Percentiles rank a stretch among this genome's conserved stretches.
Evolutionary conservation across 306 rosid genomes (phyloP).

Genomic region (Astragalus membranaceus): DNA sequence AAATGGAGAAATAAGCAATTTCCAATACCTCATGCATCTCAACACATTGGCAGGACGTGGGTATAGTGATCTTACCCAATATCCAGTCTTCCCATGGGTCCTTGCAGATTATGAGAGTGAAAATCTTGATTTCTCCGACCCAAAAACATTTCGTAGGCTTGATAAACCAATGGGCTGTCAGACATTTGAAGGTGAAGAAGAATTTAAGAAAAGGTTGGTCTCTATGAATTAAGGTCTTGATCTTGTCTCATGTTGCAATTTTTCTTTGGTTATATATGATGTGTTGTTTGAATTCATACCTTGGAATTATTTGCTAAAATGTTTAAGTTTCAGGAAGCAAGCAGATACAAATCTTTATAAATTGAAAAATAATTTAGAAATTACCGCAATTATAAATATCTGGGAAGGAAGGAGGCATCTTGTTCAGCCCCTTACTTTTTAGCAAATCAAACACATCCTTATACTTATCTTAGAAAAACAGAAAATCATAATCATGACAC

Average conservation of each 20-base stretch:
- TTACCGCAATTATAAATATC: neutral
- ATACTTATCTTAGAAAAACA: neutral
- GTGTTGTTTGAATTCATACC: slow-evolving; percentile 1
- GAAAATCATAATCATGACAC: neutral
- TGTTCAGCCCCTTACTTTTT: too few relatives aligned
- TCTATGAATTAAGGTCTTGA: neutral
- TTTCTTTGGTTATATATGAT: slow-evolving; percentile 6
- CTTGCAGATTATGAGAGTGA: slow-evolving; percentile 95
- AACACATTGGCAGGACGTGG: slow-evolving; percentile 99
- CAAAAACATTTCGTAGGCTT: slow-evolving; percentile 82
- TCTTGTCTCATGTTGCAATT: neutral
- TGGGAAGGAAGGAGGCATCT: neutral
- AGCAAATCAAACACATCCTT: too few relatives aligned
- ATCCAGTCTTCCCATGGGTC: slow-evolving; percentile 99
- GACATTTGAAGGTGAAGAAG: slow-evolving; percentile 98
- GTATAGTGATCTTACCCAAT: slow-evolving; percentile 97
- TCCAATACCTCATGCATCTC: slow-evolving; percentile 99
- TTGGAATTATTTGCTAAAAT: slow-evolving; percentile 2
- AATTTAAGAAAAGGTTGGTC: slow-evolving; percentile 79
- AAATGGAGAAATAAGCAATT: slow-evolving; percentile 96
- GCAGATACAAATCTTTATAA: neutral
- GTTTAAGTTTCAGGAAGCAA: slow-evolving; percentile 3
- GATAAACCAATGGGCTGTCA: slow-evolving; percentile 99
- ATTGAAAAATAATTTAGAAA: neutral
- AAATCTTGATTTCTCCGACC: slow-evolving; percentile 61